These are phyloP conservation scores for Cordyceps cicadae DNA, from an alignment of 2,329 filamentous ascomycete genomes.

Conservation along the genomic window DNA sequence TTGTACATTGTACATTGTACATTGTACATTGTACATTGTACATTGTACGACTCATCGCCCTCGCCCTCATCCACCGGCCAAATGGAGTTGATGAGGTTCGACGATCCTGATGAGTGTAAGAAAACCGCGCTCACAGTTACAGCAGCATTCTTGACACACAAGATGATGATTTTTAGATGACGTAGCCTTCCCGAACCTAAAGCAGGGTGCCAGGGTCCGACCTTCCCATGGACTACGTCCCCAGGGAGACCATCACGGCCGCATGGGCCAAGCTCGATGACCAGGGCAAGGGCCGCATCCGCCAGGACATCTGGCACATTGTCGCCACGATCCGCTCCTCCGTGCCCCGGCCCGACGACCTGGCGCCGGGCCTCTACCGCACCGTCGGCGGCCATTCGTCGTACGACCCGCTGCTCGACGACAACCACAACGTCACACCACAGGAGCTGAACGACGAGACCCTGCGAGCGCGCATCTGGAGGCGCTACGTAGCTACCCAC, in stretches of 20 bases:
- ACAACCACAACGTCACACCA: constrained; percentile 8
- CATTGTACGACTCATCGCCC: too few relatives aligned
- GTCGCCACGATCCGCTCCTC: constrained; percentile 11
- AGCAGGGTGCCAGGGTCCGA: constrained; percentile 13
- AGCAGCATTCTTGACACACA: not conserved
- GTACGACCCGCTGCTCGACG: constrained; percentile 9
- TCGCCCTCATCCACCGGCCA: not conserved
- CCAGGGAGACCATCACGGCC: constrained; percentile 8
- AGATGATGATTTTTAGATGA: not conserved
- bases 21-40: too few relatives aligned
- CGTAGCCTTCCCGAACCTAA: constrained; percentile 3
- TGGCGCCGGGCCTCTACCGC: constrained; percentile 12
- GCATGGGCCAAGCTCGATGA: constrained; percentile 11
- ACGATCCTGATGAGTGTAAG: constrained; percentile 5
- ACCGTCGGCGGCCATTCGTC: constrained; percentile 12
- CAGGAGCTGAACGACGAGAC: constrained; percentile 12
- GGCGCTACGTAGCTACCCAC: constrained; percentile 9
- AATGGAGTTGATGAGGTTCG: not conserved
- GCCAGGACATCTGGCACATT: constrained; percentile 13
- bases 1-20: too few relatives aligned
- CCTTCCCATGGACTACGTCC: constrained; percentile 12
- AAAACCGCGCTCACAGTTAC: not conserved
- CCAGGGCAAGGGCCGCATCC: constrained; percentile 11
- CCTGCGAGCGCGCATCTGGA: constrained; percentile 12
- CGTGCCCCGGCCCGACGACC: constrained; percentile 11